These are phyloP conservation scores for Canna indica DNA, from an alignment of 176 grass and related monocot species.

Conservation along the genomic window DNA sequence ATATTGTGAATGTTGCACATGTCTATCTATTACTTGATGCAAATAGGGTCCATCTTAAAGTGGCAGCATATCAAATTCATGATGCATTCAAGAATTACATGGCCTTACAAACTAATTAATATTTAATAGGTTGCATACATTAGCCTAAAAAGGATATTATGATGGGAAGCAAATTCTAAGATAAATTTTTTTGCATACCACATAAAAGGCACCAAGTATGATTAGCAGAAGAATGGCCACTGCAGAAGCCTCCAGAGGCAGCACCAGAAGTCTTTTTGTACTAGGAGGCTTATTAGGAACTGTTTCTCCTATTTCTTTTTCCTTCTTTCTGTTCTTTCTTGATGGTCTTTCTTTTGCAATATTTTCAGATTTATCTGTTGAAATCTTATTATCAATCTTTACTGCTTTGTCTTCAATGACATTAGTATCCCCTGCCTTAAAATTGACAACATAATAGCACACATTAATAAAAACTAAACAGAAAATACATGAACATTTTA, in stretches of 20 bases:
- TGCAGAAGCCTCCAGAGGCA: slow-evolving; percentile 79
- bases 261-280: slow-evolving; percentile 57
- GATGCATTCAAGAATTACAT: neutral
- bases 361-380: slow-evolving; percentile 53
- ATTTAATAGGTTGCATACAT: neutral
- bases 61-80: neutral
- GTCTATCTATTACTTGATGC: neutral
- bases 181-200: slow-evolving; percentile 49
- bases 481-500: neutral
- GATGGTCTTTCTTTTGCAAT: slow-evolving; percentile 66
- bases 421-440: slow-evolving; percentile 52
- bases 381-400: neutral
- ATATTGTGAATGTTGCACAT: neutral
- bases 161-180: neutral
- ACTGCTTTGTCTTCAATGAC: slow-evolving; percentile 19
- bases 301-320: slow-evolving; percentile 55
- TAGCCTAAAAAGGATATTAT: too few relatives aligned
- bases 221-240: slow-evolving; percentile 72
- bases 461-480: neutral
- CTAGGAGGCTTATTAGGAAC: slow-evolving; percentile 42
- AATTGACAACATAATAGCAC: slow-evolving; percentile 29
- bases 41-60: neutral
- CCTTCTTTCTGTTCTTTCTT: slow-evolving; percentile 89
- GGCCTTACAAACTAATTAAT: neutral
- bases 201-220: slow-evolving; percentile 84